Conservation (phyloP, 768 basidiomycete species). For the Leccinellum rugosiceps region DNA sequence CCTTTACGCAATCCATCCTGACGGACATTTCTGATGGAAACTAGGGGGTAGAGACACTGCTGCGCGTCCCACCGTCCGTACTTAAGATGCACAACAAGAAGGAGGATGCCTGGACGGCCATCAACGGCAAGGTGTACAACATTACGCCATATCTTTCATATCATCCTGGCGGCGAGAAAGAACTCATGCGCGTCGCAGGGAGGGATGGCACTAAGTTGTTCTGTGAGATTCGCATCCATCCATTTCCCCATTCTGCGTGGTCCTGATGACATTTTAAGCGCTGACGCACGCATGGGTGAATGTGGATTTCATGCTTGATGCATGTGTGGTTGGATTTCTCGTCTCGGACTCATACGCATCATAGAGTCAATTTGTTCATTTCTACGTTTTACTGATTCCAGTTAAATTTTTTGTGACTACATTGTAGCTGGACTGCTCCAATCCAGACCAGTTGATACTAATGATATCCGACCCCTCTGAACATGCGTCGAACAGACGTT, state of each 20-base stretch:
- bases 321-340: slow-evolving; percentile 88
- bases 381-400: not conserved
- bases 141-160: slow-evolving; percentile 88
- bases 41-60: slow-evolving; percentile 67
- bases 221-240: slow-evolving; percentile 48
- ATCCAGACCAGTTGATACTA: not conserved
- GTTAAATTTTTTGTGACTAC: not conserved
- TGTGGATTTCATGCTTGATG: slow-evolving; percentile 92
- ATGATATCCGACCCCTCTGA: not conserved
- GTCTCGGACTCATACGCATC: slow-evolving; percentile 60
- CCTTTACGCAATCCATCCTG: not conserved
- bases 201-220: slow-evolving; percentile 94
- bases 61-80: slow-evolving; percentile 72
- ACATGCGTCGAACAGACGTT: not conserved
- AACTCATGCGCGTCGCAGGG: slow-evolving; percentile 93
- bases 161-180: slow-evolving; percentile 93
- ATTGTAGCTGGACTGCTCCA: not conserved
- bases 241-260: not conserved
- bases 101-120: slow-evolving; percentile 90
- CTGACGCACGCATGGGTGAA: slow-evolving; percentile 96
- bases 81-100: slow-evolving; percentile 77
- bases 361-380: slow-evolving; percentile 15
- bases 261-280: slow-evolving; percentile 44
- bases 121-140: slow-evolving; percentile 95
- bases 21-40: not conserved